These are phyloP conservation scores for Penicillium fuscoglaucum DNA, from an alignment of 2,329 filamentous ascomycete species.

Conservation along the genomic window DNA sequence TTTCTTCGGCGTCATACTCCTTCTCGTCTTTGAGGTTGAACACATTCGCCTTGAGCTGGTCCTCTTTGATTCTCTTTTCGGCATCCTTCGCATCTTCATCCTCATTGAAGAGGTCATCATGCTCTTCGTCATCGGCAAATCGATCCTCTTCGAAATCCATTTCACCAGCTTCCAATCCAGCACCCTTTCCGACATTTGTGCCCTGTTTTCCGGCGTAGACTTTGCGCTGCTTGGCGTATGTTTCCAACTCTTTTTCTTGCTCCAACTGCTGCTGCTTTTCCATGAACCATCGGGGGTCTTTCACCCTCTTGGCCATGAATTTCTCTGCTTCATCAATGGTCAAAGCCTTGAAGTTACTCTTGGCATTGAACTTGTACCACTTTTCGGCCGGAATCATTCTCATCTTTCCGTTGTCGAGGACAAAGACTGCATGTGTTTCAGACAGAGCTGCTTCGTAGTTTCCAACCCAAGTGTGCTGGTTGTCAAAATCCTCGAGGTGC, in stretches of 20 bases:
- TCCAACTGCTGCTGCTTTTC: constrained; percentile 55
- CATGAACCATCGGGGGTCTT: constrained; percentile 79
- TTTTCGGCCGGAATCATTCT: constrained; percentile 91
- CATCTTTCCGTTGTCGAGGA: constrained; percentile 71
- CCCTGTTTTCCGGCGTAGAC: constrained; percentile 49
- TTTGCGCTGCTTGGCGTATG: constrained; percentile 51
- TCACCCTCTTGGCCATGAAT: constrained; percentile 74
- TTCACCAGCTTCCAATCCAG: constrained; percentile 61
- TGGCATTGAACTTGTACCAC: constrained; percentile 70
- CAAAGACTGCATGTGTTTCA: constrained; percentile 73
- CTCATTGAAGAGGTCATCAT: constrained; percentile 72
- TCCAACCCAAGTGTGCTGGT: constrained; percentile 91
- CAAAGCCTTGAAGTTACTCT: constrained; percentile 68
- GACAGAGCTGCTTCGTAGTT: constrained; percentile 88
- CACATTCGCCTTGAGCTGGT: constrained; percentile 83
- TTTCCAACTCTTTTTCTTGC: constrained; percentile 60
- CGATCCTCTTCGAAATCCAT: constrained; percentile 69
- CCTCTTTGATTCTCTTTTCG: constrained; percentile 70
- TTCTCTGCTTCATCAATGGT: constrained; percentile 83
- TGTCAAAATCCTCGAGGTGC: constrained; percentile 95
- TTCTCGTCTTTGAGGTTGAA: constrained; percentile 76
- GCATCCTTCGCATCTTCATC: constrained; percentile 77
- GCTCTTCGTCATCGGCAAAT: constrained; percentile 88
- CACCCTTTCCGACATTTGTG: constrained; percentile 43
- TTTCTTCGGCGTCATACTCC: constrained; percentile 67